Conservation (phyloP, 495 filamentous ascomycete species). For the Cairneyella variabilis region DNA sequence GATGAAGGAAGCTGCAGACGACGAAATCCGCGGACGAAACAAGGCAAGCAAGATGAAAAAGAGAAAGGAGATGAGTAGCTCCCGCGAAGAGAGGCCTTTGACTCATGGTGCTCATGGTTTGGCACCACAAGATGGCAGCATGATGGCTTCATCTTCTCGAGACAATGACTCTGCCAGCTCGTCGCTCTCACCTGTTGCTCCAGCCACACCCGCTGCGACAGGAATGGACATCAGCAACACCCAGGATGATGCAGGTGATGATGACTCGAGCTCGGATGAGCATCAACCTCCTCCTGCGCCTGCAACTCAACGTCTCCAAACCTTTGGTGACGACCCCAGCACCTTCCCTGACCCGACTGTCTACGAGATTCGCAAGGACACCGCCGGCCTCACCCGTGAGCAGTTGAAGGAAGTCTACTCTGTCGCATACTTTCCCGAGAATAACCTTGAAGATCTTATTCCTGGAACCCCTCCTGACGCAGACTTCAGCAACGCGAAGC, state of each 20-base stretch:
- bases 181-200: slow-evolving; percentile 55
- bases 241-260: slow-evolving; percentile 49
- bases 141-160: slow-evolving; percentile 45
- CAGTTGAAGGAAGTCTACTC: slow-evolving; percentile 82
- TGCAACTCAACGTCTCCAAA: slow-evolving; percentile 63
- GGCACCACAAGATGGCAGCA: slow-evolving; percentile 64
- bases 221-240: slow-evolving; percentile 49
- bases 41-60: slow-evolving; percentile 51
- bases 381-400: slow-evolving; percentile 70
- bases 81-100: slow-evolving; percentile 55
- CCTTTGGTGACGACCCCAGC: slow-evolving; percentile 89
- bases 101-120: slow-evolving; percentile 60
- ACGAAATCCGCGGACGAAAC: slow-evolving; percentile 35
- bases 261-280: slow-evolving; percentile 58
- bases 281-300: slow-evolving; percentile 78
- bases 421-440: slow-evolving; percentile 75
- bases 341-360: slow-evolving; percentile 89
- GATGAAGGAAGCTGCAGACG: slow-evolving; percentile 40
- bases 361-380: slow-evolving; percentile 82
- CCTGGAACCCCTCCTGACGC: slow-evolving; percentile 86
- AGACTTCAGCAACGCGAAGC: slow-evolving; percentile 93
- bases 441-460: slow-evolving; percentile 77
- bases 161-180: slow-evolving; percentile 52
- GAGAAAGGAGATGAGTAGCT: slow-evolving; percentile 44
- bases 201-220: slow-evolving; percentile 25